Percentiles rank a stretch among this genome's conserved stretches.
phyloP scores from a whole-genome alignment of 2,329 filamentous ascomycete genomes.

The Penicillium sp. region DNA sequence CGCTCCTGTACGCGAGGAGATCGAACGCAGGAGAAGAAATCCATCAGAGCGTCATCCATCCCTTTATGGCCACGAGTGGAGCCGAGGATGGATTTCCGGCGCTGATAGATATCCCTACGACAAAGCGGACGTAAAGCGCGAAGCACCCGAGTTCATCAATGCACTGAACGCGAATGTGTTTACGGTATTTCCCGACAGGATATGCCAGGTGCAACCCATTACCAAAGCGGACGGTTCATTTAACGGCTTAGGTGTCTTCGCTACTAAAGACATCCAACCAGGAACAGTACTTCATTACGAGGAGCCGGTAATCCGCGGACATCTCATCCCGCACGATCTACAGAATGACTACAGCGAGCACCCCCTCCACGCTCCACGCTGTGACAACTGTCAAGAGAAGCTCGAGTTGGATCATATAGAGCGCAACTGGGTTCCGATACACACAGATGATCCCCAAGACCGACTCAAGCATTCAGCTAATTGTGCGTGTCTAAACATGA shows the following conservation, averaged over 20 bases:
- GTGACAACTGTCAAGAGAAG: constrained; percentile 30
- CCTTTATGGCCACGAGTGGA: constrained; percentile 28
- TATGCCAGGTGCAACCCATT: constrained; percentile 10
- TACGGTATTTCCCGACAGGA: background rate
- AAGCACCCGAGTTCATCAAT: constrained; percentile 14
- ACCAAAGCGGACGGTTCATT: background rate
- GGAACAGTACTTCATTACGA: constrained; percentile 31
- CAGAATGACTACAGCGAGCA: background rate
- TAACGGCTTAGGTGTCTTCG: constrained; percentile 29
- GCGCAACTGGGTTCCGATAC: background rate
- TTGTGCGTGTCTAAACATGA: background rate
- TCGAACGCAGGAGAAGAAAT: background rate
- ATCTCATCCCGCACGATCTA: constrained; percentile 23
- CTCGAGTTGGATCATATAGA: background rate
- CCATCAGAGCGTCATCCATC: background rate
- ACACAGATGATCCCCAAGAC: background rate
- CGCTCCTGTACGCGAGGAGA: constrained; percentile 2
- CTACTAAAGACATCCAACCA: constrained; percentile 23
- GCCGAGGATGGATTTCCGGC: constrained; percentile 20
- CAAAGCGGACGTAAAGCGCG: constrained; percentile 21
- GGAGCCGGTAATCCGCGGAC: constrained; percentile 36
- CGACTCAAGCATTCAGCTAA: background rate
- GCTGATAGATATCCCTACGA: constrained; percentile 30
- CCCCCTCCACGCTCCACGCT: constrained; percentile 10
- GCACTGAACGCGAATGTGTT: constrained; percentile 27